Evolutionary conservation across 2,329 filamentous ascomycete species (phyloP).

Genomic region (Diatrype stigma): DNA sequence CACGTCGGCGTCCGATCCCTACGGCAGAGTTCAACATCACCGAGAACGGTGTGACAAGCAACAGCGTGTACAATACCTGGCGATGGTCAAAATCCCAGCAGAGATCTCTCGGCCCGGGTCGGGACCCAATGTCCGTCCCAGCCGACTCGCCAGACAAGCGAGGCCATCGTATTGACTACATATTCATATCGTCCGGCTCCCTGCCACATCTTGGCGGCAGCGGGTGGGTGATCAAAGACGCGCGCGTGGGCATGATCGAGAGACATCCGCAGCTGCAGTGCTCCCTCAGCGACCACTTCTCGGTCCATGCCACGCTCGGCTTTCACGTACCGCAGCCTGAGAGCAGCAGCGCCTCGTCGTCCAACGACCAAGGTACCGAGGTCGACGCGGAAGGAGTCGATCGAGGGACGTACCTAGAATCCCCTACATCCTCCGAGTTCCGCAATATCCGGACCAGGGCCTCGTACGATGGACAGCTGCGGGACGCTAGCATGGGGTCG

Average conservation of each 20-base stretch:
- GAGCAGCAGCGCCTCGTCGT: conserved; percentile 7
- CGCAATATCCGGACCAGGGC: conserved; percentile 15
- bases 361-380: conserved; percentile 8
- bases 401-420: conserved; percentile 36
- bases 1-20: conserved; percentile 63
- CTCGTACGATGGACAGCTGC: conserved; percentile 32
- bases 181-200: conserved; percentile 67
- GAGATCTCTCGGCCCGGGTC: conserved; percentile 62
- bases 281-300: conserved; percentile 93
- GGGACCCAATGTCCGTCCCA: conserved; percentile 57
- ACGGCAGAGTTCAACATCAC: conserved; percentile 72
- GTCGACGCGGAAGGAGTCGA: conserved; percentile 23
- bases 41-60: conserved; percentile 83
- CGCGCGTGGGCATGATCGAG: conserved; percentile 73
- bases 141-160: conserved; percentile 62
- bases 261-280: conserved; percentile 77
- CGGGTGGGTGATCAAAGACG: conserved; percentile 66
- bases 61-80: conserved; percentile 88
- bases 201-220: conserved; percentile 14
- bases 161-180: conserved; percentile 91
- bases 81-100: conserved; percentile 73
- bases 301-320: conserved; percentile 73
- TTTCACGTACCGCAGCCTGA: conserved; percentile 31
- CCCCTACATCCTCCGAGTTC: conserved; percentile 30
- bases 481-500: conserved; percentile 11